These are phyloP conservation scores for Phytomonas francai DNA, from an alignment of 208 protist species.

Conservation along the genomic window DNA sequence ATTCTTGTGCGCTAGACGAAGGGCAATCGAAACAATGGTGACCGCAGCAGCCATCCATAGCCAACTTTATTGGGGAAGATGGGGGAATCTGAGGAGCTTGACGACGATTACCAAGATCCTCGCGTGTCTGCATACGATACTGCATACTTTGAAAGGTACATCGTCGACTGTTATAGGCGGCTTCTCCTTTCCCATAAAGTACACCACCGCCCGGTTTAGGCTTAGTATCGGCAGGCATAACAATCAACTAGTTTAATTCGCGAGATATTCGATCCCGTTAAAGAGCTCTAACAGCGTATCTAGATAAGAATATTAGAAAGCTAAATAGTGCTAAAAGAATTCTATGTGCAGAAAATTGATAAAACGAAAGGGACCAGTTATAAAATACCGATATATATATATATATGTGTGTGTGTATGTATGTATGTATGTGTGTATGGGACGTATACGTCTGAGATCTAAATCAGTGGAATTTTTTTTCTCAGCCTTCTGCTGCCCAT, in stretches of 20 bases:
- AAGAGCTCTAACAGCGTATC: background rate
- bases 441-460: background rate
- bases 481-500: background rate
- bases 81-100: background rate
- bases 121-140: slow-evolving; percentile 59
- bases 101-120: background rate
- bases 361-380: background rate
- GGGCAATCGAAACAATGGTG: background rate
- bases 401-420: slow-evolving; percentile 7
- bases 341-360: background rate
- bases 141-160: slow-evolving; percentile 48
- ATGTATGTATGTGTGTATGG: slow-evolving; percentile 10
- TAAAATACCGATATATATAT: background rate
- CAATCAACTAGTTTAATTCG: background rate
- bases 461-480: background rate
- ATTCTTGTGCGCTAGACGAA: background rate
- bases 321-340: background rate
- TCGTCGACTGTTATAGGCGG: slow-evolving; percentile 2
- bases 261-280: background rate
- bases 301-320: background rate
- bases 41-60: background rate
- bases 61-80: background rate
- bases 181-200: background rate
- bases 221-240: background rate
- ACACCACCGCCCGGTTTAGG: background rate